These are phyloP conservation scores for Ceratobasidium sp. DNA, from an alignment of 1,284 basidiomycete genomes.

Conservation along the genomic window DNA sequence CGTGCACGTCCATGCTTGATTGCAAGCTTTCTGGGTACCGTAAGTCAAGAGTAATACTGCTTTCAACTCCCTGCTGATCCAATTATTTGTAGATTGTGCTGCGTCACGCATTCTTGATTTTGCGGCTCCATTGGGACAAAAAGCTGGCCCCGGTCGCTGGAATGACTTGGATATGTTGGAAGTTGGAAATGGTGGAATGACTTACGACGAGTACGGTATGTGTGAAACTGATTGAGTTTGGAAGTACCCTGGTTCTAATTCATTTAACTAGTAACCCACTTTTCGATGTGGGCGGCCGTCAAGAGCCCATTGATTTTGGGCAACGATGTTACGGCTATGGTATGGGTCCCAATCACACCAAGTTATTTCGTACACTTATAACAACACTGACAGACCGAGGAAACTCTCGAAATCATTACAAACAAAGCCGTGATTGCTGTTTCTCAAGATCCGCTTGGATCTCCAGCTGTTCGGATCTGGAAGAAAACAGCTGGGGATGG, in stretches of 20 bases:
- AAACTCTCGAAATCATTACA: constrained; percentile 42
- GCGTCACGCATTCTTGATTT: constrained; percentile 45
- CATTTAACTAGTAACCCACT: constrained; percentile 49
- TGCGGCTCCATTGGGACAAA: constrained; percentile 53
- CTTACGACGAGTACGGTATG: constrained; percentile 48
- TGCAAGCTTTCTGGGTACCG: constrained; percentile 55
- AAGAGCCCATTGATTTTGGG: constrained; percentile 57
- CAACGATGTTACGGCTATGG: constrained; percentile 54
- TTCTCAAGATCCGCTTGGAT: constrained; percentile 39
- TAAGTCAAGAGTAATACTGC: constrained; percentile 27
- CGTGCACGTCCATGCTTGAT: constrained; percentile 53
- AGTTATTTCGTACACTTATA: constrained; percentile 33
- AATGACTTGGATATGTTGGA: constrained; percentile 57
- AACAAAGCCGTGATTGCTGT: constrained; percentile 42
- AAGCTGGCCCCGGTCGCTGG: constrained; percentile 54
- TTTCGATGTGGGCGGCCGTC: constrained; percentile 56
- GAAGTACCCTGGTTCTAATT: not conserved
- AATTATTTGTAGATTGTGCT: constrained; percentile 39
- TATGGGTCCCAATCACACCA: not conserved
- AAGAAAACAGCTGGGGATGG: constrained; percentile 34
- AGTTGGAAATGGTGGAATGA: constrained; percentile 56
- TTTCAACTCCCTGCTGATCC: not conserved
- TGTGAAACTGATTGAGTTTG: not conserved
- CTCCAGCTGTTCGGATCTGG: constrained; percentile 40
- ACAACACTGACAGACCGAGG: constrained; percentile 43